Conservation (phyloP, 2,329 filamentous ascomycete genomes). For the Colletotrichum chrysophilum region DNA sequence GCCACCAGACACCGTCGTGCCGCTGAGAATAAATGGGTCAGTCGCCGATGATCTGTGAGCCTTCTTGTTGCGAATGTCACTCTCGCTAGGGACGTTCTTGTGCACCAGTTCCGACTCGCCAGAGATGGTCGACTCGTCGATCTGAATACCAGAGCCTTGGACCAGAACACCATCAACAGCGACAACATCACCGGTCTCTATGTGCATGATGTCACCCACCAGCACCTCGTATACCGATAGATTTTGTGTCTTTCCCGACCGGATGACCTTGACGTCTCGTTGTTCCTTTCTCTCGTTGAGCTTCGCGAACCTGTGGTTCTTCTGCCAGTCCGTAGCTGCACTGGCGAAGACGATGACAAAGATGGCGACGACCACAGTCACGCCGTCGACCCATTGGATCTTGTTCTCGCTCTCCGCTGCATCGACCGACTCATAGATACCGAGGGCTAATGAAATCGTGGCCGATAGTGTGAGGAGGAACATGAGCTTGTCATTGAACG, state of each 20-base stretch:
- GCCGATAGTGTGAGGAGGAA: conserved; percentile 75
- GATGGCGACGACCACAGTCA: conserved; percentile 80
- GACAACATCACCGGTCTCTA: conserved; percentile 76
- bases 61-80: conserved; percentile 58
- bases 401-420: conserved; percentile 53
- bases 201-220: conserved; percentile 75
- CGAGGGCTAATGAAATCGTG: conserved; percentile 75
- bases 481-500: conserved; percentile 82
- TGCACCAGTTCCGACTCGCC: conserved; percentile 77
- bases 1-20: conserved; percentile 78
- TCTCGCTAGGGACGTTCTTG: conserved; percentile 69
- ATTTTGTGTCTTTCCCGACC: conserved; percentile 74
- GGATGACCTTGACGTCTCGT: conserved; percentile 73
- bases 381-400: conserved; percentile 83
- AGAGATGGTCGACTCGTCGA: conserved; percentile 76
- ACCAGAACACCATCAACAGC: conserved; percentile 77
- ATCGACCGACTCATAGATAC: conserved; percentile 74
- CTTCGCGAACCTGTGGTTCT: conserved; percentile 81
- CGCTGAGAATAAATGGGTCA: conserved; percentile 83
- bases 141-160: conserved; percentile 64
- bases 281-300: conserved; percentile 82
- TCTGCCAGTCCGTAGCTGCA: conserved; percentile 83
- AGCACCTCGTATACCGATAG: conserved; percentile 74
- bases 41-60: conserved; percentile 60
- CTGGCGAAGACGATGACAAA: conserved; percentile 78